Evolutionary conservation across 805 yeast genomes (phyloP).

Genomic region (Yamadazyma philogaea): DNA sequence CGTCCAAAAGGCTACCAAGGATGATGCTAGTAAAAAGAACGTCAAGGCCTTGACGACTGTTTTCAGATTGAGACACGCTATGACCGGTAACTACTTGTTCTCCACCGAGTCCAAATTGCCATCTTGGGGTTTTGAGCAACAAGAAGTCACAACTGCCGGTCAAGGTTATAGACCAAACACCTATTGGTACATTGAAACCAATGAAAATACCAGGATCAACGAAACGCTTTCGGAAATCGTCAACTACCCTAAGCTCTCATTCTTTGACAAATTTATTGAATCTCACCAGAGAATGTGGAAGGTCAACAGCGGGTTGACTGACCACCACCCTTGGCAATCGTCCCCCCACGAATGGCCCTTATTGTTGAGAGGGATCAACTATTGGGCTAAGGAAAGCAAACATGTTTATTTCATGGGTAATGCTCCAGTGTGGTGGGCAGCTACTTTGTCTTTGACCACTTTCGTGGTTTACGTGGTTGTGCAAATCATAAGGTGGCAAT

Average conservation of each 20-base stretch:
- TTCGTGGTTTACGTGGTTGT: conserved; percentile 49
- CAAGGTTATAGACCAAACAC: conserved; percentile 61
- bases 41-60: conserved; percentile 67
- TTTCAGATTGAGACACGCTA: conserved; percentile 73
- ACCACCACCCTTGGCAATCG: conserved; percentile 70
- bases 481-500: conserved; percentile 60
- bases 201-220: conserved; percentile 49
- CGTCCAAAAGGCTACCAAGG: conserved; percentile 49
- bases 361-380: conserved; percentile 72
- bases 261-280: conserved; percentile 61
- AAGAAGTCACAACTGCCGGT: conserved; percentile 77
- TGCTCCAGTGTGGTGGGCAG: conserved; percentile 77
- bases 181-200: conserved; percentile 74
- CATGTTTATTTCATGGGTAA: conserved; percentile 76
- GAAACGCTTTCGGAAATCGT: conserved; percentile 22
- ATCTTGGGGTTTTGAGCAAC: conserved; percentile 80
- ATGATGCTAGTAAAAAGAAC: conserved; percentile 51
- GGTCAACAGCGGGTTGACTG: conserved; percentile 65
- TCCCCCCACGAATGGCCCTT: conserved; percentile 74
- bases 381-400: conserved; percentile 62
- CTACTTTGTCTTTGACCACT: conserved; percentile 49
- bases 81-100: conserved; percentile 74
- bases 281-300: conserved; percentile 75
- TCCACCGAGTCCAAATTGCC: conserved; percentile 77
- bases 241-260: conserved; percentile 51